Conservation (phyloP, 371 early-diverging fungal genomes). For the Cokeromyces recurvatus region DNA sequence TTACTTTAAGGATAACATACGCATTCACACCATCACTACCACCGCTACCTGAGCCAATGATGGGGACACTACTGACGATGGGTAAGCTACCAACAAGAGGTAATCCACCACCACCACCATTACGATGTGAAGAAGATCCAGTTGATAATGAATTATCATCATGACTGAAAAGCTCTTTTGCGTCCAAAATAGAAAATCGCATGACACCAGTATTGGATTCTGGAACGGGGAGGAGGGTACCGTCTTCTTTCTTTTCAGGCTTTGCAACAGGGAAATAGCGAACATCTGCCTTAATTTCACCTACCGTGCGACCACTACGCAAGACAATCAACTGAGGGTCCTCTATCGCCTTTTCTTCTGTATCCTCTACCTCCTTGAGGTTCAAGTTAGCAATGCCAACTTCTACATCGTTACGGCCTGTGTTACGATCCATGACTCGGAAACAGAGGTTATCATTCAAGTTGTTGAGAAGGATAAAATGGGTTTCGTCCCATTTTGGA, state of each 20-base stretch:
- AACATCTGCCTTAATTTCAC: slow-evolving; percentile 32
- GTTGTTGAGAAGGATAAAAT: slow-evolving; percentile 25
- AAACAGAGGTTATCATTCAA: slow-evolving; percentile 21
- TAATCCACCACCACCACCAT: too few relatives aligned
- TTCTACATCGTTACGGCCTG: slow-evolving; percentile 23
- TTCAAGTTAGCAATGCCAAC: slow-evolving; percentile 47
- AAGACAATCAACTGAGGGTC: slow-evolving; percentile 20
- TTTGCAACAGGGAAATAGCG: slow-evolving; percentile 25
- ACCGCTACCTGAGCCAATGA: slow-evolving; percentile 10
- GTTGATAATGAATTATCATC: too few relatives aligned
- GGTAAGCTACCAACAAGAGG: slow-evolving; percentile 20
- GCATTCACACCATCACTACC: slow-evolving; percentile 21
- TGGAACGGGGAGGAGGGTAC: slow-evolving; percentile 20
- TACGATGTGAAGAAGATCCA: too few relatives aligned
- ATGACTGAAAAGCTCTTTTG: slow-evolving; percentile 35
- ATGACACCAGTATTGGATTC: slow-evolving; percentile 35
- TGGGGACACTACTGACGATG: slow-evolving; percentile 16
- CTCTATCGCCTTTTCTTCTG: slow-evolving; percentile 14
- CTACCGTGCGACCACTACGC: slow-evolving; percentile 23
- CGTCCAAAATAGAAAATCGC: slow-evolving; percentile 36
- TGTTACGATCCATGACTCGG: slow-evolving; percentile 23
- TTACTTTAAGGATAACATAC: slow-evolving; percentile 29
- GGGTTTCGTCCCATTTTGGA: slow-evolving; percentile 34
- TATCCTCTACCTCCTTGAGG: slow-evolving; percentile 45
- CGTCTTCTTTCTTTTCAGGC: slow-evolving; percentile 28